Percentiles rank a stretch among this genome's conserved stretches.
These are phyloP conservation scores for Macrocybe gigantea DNA, from an alignment of 768 basidiomycete species.

Conservation along the genomic window DNA sequence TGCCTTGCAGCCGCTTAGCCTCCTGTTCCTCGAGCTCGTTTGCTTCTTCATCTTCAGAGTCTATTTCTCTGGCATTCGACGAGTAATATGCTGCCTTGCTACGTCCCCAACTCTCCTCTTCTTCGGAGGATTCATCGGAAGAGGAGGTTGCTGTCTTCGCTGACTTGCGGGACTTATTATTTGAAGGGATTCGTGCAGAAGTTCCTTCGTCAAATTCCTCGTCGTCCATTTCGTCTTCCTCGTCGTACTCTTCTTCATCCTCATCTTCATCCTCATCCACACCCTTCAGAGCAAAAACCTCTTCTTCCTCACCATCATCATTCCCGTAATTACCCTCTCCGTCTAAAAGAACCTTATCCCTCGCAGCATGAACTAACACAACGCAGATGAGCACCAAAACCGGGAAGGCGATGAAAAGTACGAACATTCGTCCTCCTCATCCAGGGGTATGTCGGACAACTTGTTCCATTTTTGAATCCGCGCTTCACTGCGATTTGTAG, in stretches of 20 bases:
- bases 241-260: slow-evolving; percentile 18
- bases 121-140: slow-evolving; percentile 27
- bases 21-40: slow-evolving; percentile 87
- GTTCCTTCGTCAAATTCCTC: slow-evolving; percentile 18
- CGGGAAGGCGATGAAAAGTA: slow-evolving; percentile 7
- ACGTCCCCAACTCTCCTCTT: slow-evolving; percentile 76
- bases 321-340: slow-evolving; percentile 44
- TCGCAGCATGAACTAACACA: slow-evolving; percentile 58
- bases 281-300: slow-evolving; percentile 73
- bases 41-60: slow-evolving; percentile 86
- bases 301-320: slow-evolving; percentile 62
- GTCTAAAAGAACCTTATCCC: slow-evolving; percentile 75
- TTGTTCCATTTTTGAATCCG: slow-evolving; percentile 65
- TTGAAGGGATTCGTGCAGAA: slow-evolving; percentile 10
- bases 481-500: slow-evolving; percentile 43
- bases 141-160: slow-evolving; percentile 12
- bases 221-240: slow-evolving; percentile 19
- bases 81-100: slow-evolving; percentile 81
- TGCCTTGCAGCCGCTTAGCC: slow-evolving; percentile 71
- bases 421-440: slow-evolving; percentile 78
- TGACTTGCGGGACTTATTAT: slow-evolving; percentile 16
- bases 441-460: slow-evolving; percentile 60
- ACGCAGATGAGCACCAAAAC: slow-evolving; percentile 3
- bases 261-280: slow-evolving; percentile 41
- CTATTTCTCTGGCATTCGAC: slow-evolving; percentile 74